A percentile compares a stretch with the other conserved stretches of the same genome.
These are phyloP conservation scores for Prasinococcaceae sp. DNA, from an alignment of 139 green algal genomes.

Conservation along the genomic window DNA sequence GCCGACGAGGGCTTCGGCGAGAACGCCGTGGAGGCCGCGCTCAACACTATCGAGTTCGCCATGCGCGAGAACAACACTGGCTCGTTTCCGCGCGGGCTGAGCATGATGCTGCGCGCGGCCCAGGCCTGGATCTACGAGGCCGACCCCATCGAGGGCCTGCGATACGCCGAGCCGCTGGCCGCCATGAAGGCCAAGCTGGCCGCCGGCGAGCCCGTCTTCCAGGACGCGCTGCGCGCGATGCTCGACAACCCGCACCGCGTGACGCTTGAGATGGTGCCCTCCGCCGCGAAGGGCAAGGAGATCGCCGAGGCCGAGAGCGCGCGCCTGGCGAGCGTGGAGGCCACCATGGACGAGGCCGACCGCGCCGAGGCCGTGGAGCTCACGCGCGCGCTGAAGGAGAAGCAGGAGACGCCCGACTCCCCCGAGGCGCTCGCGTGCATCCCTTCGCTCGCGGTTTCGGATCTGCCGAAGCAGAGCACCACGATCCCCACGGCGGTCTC, in stretches of 20 bases:
- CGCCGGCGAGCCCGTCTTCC: conserved; percentile 74
- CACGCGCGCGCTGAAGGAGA: conserved; percentile 67
- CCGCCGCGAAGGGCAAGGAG: conserved; percentile 23
- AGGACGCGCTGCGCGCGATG: conserved; percentile 69
- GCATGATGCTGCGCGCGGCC: conserved; percentile 81
- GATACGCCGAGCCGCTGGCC: conserved; percentile 71
- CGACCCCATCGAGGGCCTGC: conserved; percentile 77
- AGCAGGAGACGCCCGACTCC: conserved; percentile 87
- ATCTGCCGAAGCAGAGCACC: conserved; percentile 72
- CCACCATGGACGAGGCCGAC: conserved; percentile 36
- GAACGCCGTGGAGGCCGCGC: conserved; percentile 67
- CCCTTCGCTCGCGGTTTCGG: conserved; percentile 54
- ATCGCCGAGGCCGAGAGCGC: conserved; percentile 56
- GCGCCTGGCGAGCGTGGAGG: conserved; percentile 30
- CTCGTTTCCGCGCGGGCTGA: conserved; percentile 82
- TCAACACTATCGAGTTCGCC: conserved; percentile 97
- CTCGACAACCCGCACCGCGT: conserved; percentile 81
- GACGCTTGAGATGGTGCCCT: conserved; percentile 46
- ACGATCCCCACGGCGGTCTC: conserved; percentile 55
- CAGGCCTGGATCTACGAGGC: conserved; percentile 93
- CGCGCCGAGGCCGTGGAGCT: conserved; percentile 41
- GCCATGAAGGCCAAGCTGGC: conserved; percentile 76
- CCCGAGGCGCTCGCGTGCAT: conserved; percentile 60
- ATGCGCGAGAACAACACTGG: conserved; percentile 99
- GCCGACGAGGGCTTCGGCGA: conserved; percentile 49